Evolutionary conservation across 2,329 filamentous ascomycete genomes (phyloP).

Genomic region (Diaporthe vaccinii): DNA sequence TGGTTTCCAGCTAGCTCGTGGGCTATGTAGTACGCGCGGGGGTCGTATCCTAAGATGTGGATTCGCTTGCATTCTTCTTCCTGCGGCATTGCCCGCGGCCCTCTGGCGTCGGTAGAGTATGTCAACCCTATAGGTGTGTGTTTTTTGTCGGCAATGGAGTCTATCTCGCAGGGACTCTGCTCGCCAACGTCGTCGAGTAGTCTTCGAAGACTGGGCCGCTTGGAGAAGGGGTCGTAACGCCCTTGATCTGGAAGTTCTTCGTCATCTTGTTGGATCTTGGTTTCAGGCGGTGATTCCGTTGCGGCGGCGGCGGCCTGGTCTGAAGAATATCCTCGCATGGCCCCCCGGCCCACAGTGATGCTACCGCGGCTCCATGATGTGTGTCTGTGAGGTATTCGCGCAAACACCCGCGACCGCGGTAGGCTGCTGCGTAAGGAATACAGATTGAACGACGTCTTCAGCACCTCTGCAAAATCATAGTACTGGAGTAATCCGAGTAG

Average conservation of each 20-base stretch:
- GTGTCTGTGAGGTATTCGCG: constrained; percentile 56
- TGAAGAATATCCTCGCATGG: constrained; percentile 46
- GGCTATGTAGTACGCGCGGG: constrained; percentile 46
- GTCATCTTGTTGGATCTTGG: constrained; percentile 9
- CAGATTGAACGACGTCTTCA: constrained; percentile 56
- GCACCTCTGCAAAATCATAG: constrained; percentile 45
- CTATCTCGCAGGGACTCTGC: constrained; percentile 26
- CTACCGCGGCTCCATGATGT: constrained; percentile 56
- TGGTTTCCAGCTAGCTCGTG: constrained; percentile 48
- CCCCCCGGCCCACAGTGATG: constrained; percentile 57
- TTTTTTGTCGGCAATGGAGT: neutral
- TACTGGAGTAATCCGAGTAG: constrained; percentile 39
- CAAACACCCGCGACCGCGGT: constrained; percentile 58
- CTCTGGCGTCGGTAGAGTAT: constrained; percentile 33
- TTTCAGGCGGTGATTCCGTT: constrained; percentile 38
- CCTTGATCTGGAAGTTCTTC: constrained; percentile 33
- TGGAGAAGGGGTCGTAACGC: constrained; percentile 34
- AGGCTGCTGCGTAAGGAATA: constrained; percentile 55
- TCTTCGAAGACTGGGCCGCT: constrained; percentile 17
- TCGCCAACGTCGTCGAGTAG: constrained; percentile 37
- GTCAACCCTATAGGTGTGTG: constrained; percentile 28
- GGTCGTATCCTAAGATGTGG: constrained; percentile 40
- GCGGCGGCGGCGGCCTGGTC: constrained; percentile 37
- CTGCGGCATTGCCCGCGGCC: neutral
- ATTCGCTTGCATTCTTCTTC: constrained; percentile 30